phyloP scores from a whole-genome alignment of 495 filamentous ascomycete genomes.

The Neurospora africana region DNA sequence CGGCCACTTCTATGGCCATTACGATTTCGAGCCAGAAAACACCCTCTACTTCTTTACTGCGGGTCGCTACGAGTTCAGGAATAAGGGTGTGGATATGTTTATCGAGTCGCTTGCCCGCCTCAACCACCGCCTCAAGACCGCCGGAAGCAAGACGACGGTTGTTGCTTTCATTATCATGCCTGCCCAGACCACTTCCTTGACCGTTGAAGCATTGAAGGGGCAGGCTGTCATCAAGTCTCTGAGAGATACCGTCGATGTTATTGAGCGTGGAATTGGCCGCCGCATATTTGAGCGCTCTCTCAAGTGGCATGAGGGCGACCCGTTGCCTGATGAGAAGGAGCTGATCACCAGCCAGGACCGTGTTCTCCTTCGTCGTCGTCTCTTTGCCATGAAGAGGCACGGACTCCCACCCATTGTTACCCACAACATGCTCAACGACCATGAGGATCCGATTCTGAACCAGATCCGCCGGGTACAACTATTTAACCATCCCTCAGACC shows the following conservation, averaged over 20 bases:
- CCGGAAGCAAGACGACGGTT: constrained; percentile 83
- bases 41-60: constrained; percentile 98
- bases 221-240: constrained; percentile 96
- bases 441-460: constrained; percentile 88
- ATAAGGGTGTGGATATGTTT: constrained; percentile 99
- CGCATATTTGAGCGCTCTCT: constrained; percentile 89
- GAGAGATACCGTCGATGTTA: constrained; percentile 79
- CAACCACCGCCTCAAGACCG: constrained; percentile 80
- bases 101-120: constrained; percentile 90
- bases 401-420: constrained; percentile 89
- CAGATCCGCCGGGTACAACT: constrained; percentile 92
- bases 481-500: constrained; percentile 90
- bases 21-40: constrained; percentile 91
- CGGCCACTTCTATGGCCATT: constrained; percentile 96
- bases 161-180: constrained; percentile 99
- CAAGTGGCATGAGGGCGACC: constrained; percentile 87
- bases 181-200: constrained; percentile 89
- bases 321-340: constrained; percentile 91
- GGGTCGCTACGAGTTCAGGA: constrained; percentile 92
- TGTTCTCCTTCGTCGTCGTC: constrained; percentile 77
- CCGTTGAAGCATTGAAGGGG: constrained; percentile 91
- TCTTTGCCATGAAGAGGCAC: constrained; percentile 94
- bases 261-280: constrained; percentile 82
- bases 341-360: constrained; percentile 84
- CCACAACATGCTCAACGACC: constrained; percentile 97